Evolutionary conservation across 192 early-diverging fungal genomes (phyloP).

Genomic region (Mortierella alpina): DNA sequence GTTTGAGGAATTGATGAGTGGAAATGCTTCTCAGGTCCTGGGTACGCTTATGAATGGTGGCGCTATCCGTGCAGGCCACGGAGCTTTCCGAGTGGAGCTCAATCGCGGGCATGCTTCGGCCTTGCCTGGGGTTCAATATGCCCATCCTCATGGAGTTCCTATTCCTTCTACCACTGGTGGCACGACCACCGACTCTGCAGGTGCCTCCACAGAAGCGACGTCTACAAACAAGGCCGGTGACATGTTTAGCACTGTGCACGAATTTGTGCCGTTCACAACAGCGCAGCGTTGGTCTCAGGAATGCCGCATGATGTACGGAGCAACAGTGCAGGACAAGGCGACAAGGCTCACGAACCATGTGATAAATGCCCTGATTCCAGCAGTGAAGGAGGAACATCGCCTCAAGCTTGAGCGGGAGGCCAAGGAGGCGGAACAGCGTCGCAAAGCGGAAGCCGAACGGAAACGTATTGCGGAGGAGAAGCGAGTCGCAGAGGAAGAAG

Average conservation of each 20-base stretch:
- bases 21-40: slow-evolving; percentile 29
- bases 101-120: slow-evolving; percentile 26
- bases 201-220: slow-evolving; percentile 37
- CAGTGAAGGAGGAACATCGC: slow-evolving; percentile 76
- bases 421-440: slow-evolving; percentile 56
- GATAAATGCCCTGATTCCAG: slow-evolving; percentile 79
- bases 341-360: slow-evolving; percentile 69
- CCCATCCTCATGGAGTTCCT: slow-evolving; percentile 13
- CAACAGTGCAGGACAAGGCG: slow-evolving; percentile 67
- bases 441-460: slow-evolving; percentile 69
- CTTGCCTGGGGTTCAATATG: slow-evolving; percentile 12
- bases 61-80: slow-evolving; percentile 33
- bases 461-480: slow-evolving; percentile 57
- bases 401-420: slow-evolving; percentile 67
- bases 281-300: slow-evolving; percentile 91
- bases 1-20: slow-evolving; percentile 72
- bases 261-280: slow-evolving; percentile 75
- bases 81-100: slow-evolving; percentile 48
- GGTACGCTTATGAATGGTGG: slow-evolving; percentile 47
- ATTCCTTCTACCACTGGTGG: slow-evolving; percentile 62
- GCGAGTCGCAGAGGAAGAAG: slow-evolving; percentile 57
- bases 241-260: slow-evolving; percentile 70
- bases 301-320: slow-evolving; percentile 82
- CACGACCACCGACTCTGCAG: slow-evolving; percentile 35
- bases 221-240: slow-evolving; percentile 31